Evolutionary conservation across 345 rosid genomes (phyloP).

Genomic region (Lenwebbia sp.): DNA sequence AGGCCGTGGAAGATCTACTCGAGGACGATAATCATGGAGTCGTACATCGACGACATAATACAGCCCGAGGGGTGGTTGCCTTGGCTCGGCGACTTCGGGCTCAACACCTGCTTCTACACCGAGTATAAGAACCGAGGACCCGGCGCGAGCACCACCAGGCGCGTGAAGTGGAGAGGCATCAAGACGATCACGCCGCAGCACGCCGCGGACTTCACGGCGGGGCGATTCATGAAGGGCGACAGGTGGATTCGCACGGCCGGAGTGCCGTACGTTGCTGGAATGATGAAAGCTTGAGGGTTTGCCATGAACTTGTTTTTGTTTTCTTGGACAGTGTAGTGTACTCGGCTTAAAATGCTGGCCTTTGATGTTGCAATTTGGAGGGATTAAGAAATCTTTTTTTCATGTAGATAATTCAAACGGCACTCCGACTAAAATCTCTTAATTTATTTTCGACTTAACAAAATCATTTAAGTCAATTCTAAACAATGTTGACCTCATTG

Average conservation of each 20-base stretch:
- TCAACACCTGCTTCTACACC: slow-evolving; percentile 42
- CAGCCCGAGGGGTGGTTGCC: slow-evolving; percentile 33
- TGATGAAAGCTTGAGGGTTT: not conserved
- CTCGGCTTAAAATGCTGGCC: not conserved
- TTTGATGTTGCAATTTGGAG: not conserved
- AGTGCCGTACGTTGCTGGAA: slow-evolving; percentile 35
- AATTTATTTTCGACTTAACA: not conserved
- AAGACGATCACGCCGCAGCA: slow-evolving; percentile 22
- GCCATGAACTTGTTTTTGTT: not conserved
- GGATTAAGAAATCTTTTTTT: not conserved
- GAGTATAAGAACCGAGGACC: slow-evolving; percentile 62
- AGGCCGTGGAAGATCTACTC: slow-evolving; percentile 31
- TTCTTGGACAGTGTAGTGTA: not conserved
- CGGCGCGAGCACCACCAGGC: slow-evolving; percentile 22
- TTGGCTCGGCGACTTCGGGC: slow-evolving; percentile 38
- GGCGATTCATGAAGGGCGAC: slow-evolving; percentile 26
- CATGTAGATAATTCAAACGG: not conserved
- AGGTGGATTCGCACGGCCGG: slow-evolving; percentile 39
- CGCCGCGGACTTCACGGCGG: slow-evolving; percentile 25
- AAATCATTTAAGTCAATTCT: not conserved
- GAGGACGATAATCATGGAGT: slow-evolving; percentile 32
- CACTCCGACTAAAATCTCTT: not conserved
- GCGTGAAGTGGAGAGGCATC: slow-evolving; percentile 61
- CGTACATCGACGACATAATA: slow-evolving; percentile 23
- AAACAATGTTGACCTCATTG: not conserved